phyloP scores from a whole-genome alignment of 1,139 yeast genomes.

The Hemisphaericaspora subhashii region DNA sequence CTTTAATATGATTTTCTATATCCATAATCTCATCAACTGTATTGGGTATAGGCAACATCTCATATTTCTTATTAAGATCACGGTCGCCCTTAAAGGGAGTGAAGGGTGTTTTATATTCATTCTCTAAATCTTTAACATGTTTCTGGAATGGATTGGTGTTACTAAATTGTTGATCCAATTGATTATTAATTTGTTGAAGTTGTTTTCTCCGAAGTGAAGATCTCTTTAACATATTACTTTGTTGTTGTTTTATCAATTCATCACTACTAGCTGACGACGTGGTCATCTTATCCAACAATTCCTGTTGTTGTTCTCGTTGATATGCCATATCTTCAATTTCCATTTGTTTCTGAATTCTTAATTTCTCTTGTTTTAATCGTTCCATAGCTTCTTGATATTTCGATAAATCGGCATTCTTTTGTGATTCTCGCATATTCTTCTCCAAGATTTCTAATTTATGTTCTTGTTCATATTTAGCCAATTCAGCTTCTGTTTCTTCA shows the following conservation, averaged over 20 bases:
- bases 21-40: slow-evolving; percentile 38
- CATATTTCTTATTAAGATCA: slow-evolving; percentile 45
- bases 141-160: slow-evolving; percentile 26
- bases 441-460: slow-evolving; percentile 76
- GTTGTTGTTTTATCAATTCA: slow-evolving; percentile 46
- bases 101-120: slow-evolving; percentile 57
- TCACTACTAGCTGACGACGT: slow-evolving; percentile 53
- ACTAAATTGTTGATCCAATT: slow-evolving; percentile 44
- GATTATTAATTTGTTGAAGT: slow-evolving; percentile 60
- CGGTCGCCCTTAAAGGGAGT: slow-evolving; percentile 95
- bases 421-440: slow-evolving; percentile 61
- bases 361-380: slow-evolving; percentile 58
- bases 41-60: slow-evolving; percentile 26
- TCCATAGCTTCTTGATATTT: slow-evolving; percentile 58
- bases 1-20: slow-evolving; percentile 52
- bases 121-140: slow-evolving; percentile 17
- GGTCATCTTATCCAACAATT: slow-evolving; percentile 69
- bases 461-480: slow-evolving; percentile 70
- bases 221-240: slow-evolving; percentile 51
- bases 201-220: slow-evolving; percentile 67
- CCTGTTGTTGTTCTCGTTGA: slow-evolving; percentile 61
- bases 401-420: slow-evolving; percentile 64
- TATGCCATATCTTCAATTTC: slow-evolving; percentile 63
- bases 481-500: slow-evolving; percentile 67
- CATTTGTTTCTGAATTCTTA: slow-evolving; percentile 65